Evolutionary conservation across 768 basidiomycete genomes (phyloP).

Genomic region (Tremella yokohamensis): DNA sequence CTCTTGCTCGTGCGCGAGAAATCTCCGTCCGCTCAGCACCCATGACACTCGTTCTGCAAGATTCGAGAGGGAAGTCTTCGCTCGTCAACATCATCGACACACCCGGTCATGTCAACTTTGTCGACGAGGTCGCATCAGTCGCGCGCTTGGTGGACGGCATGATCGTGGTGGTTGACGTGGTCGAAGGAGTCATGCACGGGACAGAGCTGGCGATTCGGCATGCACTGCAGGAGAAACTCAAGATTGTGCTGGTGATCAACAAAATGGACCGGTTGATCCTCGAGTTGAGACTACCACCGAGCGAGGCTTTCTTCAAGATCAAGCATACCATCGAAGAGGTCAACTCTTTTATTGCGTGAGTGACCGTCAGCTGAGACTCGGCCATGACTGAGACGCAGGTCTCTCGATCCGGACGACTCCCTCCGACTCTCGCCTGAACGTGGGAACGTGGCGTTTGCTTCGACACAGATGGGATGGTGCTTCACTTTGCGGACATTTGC

Average conservation of each 20-base stretch:
- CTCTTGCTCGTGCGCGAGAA: constrained; percentile 77
- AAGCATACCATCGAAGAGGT: constrained; percentile 99
- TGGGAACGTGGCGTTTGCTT: constrained; percentile 96
- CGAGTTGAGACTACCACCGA: constrained; percentile 89
- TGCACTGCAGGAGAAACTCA: constrained; percentile 79
- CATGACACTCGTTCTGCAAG: constrained; percentile 84
- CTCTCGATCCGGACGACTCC: constrained; percentile 81
- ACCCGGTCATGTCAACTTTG: constrained; percentile 96
- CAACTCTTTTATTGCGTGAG: constrained; percentile 88
- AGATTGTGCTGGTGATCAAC: constrained; percentile 90
- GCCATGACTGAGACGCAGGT: constrained; percentile 28
- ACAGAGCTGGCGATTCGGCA: constrained; percentile 84
- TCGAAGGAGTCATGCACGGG: constrained; percentile 96
- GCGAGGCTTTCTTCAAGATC: constrained; percentile 97
- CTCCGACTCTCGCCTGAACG: constrained; percentile 86
- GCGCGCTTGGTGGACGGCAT: constrained; percentile 87
- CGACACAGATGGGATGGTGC: constrained; percentile 95
- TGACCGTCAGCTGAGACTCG: not conserved
- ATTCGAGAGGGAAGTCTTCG: constrained; percentile 85
- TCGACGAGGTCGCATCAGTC: constrained; percentile 91
- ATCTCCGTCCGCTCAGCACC: constrained; percentile 96
- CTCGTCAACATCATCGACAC: constrained; percentile 92
- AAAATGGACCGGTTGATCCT: constrained; percentile 97
- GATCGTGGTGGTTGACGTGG: constrained; percentile 91
- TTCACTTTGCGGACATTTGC: constrained; percentile 93